A percentile compares a stretch with the other conserved stretches of the same genome.
Evolutionary conservation across 768 basidiomycete species (phyloP).

Genomic region (Mycena kentingensis): DNA sequence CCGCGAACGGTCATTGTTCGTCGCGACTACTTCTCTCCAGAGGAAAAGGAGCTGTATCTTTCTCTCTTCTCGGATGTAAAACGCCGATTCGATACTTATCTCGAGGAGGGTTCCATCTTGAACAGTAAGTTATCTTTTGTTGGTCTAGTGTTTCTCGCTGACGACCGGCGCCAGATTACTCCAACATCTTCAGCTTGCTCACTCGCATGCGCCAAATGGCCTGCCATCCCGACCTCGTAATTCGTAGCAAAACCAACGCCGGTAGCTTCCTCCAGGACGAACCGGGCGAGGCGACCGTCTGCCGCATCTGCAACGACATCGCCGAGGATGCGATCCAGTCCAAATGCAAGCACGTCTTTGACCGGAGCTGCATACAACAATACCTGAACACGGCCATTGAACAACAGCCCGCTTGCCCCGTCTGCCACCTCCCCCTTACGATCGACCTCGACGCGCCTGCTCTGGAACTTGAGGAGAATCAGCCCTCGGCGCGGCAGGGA

Average conservation of each 20-base stretch:
- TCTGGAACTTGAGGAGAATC: conserved; percentile 73
- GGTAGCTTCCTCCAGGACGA: conserved; percentile 59
- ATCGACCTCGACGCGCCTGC: conserved; percentile 97
- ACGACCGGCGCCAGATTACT: conserved; percentile 62
- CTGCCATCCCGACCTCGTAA: conserved; percentile 91
- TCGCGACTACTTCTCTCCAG: conserved; percentile 90
- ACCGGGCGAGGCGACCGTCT: conserved; percentile 77
- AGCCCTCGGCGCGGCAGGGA: conserved; percentile 69
- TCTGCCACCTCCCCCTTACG: conserved; percentile 89
- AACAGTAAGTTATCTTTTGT: conserved; percentile 66
- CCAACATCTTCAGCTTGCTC: conserved; percentile 87
- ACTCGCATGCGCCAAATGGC: conserved; percentile 97
- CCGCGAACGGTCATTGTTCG: conserved; percentile 89
- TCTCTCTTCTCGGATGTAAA: conserved; percentile 92
- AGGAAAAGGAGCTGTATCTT: conserved; percentile 93
- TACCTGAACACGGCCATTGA: conserved; percentile 81
- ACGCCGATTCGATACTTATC: conserved; percentile 88
- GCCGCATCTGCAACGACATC: conserved; percentile 94
- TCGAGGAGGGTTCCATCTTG: conserved; percentile 85
- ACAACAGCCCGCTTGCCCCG: conserved; percentile 87
- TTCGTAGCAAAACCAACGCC: conserved; percentile 81
- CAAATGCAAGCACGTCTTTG: conserved; percentile 92
- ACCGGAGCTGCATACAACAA: conserved; percentile 93
- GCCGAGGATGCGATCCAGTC: conserved; percentile 97
- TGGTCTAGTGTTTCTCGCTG: conserved; percentile 5